These are phyloP conservation scores for Fabrea salina DNA, from an alignment of 169 alveolate species.

Conservation along the genomic window DNA sequence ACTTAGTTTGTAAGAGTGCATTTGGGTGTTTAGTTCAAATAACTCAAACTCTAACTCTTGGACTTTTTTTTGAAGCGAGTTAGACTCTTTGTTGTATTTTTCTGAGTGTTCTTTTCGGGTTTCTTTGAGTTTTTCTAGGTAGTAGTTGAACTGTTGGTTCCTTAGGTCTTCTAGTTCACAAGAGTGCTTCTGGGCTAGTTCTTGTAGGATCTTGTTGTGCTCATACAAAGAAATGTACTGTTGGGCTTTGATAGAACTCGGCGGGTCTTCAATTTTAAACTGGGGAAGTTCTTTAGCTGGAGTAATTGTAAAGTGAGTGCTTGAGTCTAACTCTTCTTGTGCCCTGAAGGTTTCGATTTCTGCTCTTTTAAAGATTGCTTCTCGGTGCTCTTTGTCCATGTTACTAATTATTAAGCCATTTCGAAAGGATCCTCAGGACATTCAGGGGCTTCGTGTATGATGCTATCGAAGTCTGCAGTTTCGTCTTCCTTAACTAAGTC, in stretches of 20 bases:
- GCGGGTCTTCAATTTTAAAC: too few relatives aligned
- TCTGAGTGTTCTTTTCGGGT: neutral
- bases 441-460: conserved; percentile 5
- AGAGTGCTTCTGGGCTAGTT: neutral
- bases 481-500: neutral
- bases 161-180: neutral
- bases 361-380: too few relatives aligned
- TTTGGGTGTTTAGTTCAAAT: neutral
- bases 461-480: neutral
- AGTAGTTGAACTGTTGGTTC: neutral
- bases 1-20: neutral
- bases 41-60: neutral
- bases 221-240: neutral
- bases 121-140: neutral
- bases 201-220: neutral
- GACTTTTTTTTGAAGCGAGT: neutral
- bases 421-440: conserved; percentile 27
- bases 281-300: too few relatives aligned
- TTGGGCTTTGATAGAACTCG: too few relatives aligned
- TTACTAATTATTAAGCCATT: neutral
- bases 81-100: neutral
- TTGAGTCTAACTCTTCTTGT: too few relatives aligned
- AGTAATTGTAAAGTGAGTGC: too few relatives aligned
- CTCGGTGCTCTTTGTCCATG: too few relatives aligned
- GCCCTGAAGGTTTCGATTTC: too few relatives aligned